Evolutionary conservation across 2,329 filamentous ascomycete species (phyloP).

Genomic region (Esteya vermicola): DNA sequence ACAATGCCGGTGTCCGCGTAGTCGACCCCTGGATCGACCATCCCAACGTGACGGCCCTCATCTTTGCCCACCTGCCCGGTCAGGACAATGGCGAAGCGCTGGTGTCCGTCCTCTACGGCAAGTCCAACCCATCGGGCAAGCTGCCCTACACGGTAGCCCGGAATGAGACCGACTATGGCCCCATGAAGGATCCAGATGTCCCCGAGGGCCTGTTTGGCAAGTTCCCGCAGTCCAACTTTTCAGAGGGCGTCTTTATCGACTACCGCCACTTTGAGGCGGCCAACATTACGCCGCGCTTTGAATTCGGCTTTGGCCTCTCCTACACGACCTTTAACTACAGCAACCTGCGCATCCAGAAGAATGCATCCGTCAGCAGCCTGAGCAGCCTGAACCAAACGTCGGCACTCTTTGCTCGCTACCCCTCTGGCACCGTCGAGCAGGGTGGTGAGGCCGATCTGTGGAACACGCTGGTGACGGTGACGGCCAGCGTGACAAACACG

Average conservation of each 20-base stretch:
- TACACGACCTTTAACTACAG: slow-evolving; percentile 39
- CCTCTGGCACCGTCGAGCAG: slow-evolving; percentile 22
- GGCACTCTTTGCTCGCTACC: slow-evolving; percentile 19
- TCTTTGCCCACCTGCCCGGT: slow-evolving; percentile 49
- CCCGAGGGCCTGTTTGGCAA: slow-evolving; percentile 36
- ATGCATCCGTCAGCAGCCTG: background rate
- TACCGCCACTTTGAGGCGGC: slow-evolving; percentile 39
- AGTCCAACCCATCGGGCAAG: slow-evolving; percentile 39
- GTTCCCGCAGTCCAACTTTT: slow-evolving; percentile 33
- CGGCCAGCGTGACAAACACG: slow-evolving; percentile 24
- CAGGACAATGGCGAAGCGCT: slow-evolving; percentile 45
- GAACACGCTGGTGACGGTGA: slow-evolving; percentile 26
- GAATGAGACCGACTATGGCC: slow-evolving; percentile 38
- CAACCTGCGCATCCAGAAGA: slow-evolving; percentile 16
- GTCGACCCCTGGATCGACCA: slow-evolving; percentile 49
- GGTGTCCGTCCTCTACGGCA: slow-evolving; percentile 41
- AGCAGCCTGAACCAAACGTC: no score
- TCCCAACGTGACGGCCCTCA: slow-evolving; percentile 46
- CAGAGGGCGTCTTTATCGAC: slow-evolving; percentile 35
- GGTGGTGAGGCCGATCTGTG: slow-evolving; percentile 33
- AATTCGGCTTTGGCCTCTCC: slow-evolving; percentile 40
- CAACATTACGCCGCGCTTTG: slow-evolving; percentile 32
- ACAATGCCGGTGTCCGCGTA: slow-evolving; percentile 45
- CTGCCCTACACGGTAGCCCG: slow-evolving; percentile 47
- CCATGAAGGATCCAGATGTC: slow-evolving; percentile 21